These are phyloP conservation scores for Gossypium raimondii DNA, from an alignment of 345 rosid species.

Conservation along the genomic window DNA sequence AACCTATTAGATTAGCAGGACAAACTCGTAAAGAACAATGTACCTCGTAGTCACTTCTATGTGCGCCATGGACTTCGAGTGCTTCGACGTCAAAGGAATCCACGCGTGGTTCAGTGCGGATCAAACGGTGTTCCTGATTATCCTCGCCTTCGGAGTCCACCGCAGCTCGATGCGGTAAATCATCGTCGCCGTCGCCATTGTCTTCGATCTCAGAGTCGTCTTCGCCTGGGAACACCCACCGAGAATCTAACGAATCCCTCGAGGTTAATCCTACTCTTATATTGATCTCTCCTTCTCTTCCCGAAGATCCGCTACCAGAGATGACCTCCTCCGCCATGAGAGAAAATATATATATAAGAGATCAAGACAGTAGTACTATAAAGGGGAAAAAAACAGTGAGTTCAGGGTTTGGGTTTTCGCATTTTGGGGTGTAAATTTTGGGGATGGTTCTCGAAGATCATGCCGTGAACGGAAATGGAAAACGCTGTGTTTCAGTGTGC, in stretches of 20 bases:
- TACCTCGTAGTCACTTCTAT: constrained; percentile 73
- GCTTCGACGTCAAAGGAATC: constrained; percentile 98
- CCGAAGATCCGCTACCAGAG: constrained; percentile 32
- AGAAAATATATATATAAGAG: neutral
- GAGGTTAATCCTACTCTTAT: constrained; percentile 50
- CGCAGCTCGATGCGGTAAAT: constrained; percentile 26
- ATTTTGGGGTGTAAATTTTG: neutral
- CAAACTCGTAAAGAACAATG: neutral
- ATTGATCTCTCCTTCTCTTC: constrained; percentile 46
- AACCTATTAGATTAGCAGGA: neutral
- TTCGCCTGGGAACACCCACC: constrained; percentile 91
- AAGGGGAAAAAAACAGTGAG: neutral
- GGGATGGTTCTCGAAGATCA: constrained; percentile 6
- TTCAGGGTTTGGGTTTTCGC: neutral
- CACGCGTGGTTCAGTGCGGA: constrained; percentile 81
- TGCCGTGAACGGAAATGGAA: constrained; percentile 10
- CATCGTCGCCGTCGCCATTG: constrained; percentile 32
- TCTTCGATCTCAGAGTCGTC: constrained; percentile 61
- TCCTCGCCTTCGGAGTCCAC: constrained; percentile 81
- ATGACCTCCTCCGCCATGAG: constrained; percentile 57
- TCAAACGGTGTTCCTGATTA: constrained; percentile 63
- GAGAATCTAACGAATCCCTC: constrained; percentile 77
- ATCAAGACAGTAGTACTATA: neutral
- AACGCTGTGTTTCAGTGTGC: neutral
- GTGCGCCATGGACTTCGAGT: constrained; percentile 83